Base-by-base conservation (phyloP, 2,329 filamentous ascomycete genomes). In the Mycogone perniciosa region DNA sequence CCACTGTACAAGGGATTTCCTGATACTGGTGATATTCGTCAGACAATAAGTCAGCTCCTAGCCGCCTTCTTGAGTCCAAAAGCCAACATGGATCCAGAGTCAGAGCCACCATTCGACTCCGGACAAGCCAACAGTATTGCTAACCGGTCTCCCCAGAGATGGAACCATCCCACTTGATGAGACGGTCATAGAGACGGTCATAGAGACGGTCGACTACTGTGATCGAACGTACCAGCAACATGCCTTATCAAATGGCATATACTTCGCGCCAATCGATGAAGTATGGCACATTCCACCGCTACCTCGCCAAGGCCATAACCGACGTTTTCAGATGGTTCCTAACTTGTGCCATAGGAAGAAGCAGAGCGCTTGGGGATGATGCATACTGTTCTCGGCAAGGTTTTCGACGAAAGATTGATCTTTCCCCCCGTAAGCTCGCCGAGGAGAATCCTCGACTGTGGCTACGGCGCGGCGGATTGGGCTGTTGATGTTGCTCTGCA, bases 381-480 rank as follows among this genome's bases (percentile, higher is more conserved):
- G 66, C 83, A 89, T 63, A 69, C 71, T 40, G 75, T 87, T 20
- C 76, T 89, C 56, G 76, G 72, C 54, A 75, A 69, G 57, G 71
- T 86, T 47, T 88, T 89, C 62, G 83, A 89, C 56, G 71, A 77
- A 52, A 76, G 81, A 57, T 71, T 87, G 29, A 78, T 89, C 59
- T 88, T 89, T 54, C 84, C 86, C n/a, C 83, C 83, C 5, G 70
- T 88, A 44, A 67, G 64, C 41, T 70, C 73, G 30, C 77, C 79
- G 27, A 70, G 71, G 57, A 77, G 76, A 60, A 76, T 89, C 39
- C 73, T 90, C 30, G 86, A 90, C 52, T 89, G 85, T 59, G 86
- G 86, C 0, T 86, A 81, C 65, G 86, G 86, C 38, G 76, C 81
- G n/a, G 85, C 76, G 38, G 74, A 80, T 44, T 90, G 86, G 86